Evolutionary conservation across 345 rosid genomes (phyloP).

Genomic region (Cochlearia excelsa): DNA sequence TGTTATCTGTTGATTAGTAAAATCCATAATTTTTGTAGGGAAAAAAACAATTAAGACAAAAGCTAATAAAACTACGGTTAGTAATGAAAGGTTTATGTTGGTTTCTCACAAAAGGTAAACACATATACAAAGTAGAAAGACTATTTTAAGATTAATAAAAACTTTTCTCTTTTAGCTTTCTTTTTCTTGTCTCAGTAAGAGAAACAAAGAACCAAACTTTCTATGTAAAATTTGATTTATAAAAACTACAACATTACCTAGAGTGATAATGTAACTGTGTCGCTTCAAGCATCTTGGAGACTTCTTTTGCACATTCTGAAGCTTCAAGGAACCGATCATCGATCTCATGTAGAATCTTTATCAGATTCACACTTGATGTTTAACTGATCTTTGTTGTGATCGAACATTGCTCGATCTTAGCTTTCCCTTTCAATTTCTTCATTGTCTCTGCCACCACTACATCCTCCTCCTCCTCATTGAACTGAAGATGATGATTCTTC

Average conservation of each 20-base stretch:
- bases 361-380: slow-evolving; percentile 45
- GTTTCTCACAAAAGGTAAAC: no score
- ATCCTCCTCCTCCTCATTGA: slow-evolving; percentile 28
- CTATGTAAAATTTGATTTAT: neutral
- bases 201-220: neutral
- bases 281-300: slow-evolving; percentile 88
- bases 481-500: slow-evolving; percentile 23
- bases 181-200: no score
- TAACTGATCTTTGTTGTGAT: slow-evolving; percentile 41
- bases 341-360: slow-evolving; percentile 59
- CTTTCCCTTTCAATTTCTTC: slow-evolving; percentile 37
- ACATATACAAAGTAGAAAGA: no score
- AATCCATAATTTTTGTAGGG: neutral
- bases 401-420: slow-evolving; percentile 52
- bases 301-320: slow-evolving; percentile 79
- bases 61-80: no score
- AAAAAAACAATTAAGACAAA: no score
- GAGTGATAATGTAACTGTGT: slow-evolving; percentile 91
- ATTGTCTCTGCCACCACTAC: slow-evolving; percentile 32
- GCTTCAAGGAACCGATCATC: slow-evolving; percentile 88
- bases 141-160: no score
- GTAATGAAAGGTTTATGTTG: no score
- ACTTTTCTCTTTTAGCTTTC: no score
- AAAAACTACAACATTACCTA: slow-evolving; percentile 34
- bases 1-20: no score